These are phyloP conservation scores for Aspergillus sp. DNA, from an alignment of 2,329 filamentous ascomycete genomes.

Conservation along the genomic window DNA sequence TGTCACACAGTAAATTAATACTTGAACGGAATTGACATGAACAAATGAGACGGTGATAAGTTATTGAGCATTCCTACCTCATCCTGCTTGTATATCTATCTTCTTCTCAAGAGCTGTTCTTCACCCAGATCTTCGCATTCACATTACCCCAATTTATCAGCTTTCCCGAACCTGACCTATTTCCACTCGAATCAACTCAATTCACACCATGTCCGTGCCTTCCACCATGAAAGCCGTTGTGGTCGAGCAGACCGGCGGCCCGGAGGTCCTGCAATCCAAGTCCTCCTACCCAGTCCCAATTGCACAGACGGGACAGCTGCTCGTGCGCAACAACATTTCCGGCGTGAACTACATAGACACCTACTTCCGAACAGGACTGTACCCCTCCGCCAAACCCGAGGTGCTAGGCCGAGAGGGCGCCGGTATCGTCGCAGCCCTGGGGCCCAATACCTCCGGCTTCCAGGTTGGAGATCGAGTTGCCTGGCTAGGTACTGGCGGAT, in stretches of 20 bases:
- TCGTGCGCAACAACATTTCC: constrained; percentile 76
- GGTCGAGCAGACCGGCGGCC: constrained; percentile 69
- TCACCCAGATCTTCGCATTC: too few species aligned
- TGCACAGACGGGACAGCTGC: constrained; percentile 66
- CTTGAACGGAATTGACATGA: too few species aligned
- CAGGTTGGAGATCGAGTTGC: constrained; percentile 69
- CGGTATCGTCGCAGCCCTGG: constrained; percentile 66
- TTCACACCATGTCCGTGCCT: constrained; percentile 44
- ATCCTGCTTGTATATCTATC: too few species aligned
- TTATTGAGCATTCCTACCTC: too few species aligned
- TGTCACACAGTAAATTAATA: too few species aligned
- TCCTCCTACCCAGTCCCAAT: constrained; percentile 69
- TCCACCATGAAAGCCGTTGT: constrained; percentile 72
- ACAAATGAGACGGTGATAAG: too few species aligned
- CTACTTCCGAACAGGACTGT: constrained; percentile 85
- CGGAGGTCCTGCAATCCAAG: constrained; percentile 64
- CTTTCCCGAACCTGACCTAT: too few species aligned
- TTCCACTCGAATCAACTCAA: too few species aligned
- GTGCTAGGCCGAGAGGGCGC: constrained; percentile 77
- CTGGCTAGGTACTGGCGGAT: constrained; percentile 59
- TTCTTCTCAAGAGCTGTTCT: too few species aligned
- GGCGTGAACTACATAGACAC: constrained; percentile 91
- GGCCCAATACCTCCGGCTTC: constrained; percentile 56
- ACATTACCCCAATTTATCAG: too few species aligned
- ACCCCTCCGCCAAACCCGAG: constrained; percentile 69